Evolutionary conservation across 2,329 filamentous ascomycete species (phyloP).

Genomic region (Lojkania enalia): DNA sequence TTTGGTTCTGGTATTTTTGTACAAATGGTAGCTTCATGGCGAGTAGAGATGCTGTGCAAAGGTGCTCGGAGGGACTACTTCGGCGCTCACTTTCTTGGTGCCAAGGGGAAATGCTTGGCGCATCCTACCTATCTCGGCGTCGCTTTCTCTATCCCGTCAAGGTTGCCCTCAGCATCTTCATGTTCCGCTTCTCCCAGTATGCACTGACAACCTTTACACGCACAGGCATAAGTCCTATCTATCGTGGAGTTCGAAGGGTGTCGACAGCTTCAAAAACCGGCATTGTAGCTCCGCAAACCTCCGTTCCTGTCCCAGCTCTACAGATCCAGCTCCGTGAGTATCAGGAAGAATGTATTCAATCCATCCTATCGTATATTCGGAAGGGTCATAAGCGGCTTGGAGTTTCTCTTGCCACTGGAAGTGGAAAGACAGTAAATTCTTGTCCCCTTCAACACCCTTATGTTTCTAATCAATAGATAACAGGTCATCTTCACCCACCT

Average conservation of each 20-base stretch:
- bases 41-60: no score
- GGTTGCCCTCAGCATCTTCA: constrained; percentile 25
- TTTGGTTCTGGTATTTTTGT: no score
- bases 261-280: constrained; percentile 15
- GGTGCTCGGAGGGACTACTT: no score
- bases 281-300: constrained; percentile 11
- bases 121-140: no score
- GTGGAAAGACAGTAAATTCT: constrained; percentile 76
- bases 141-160: no score
- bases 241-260: constrained; percentile 18
- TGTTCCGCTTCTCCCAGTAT: constrained; percentile 37
- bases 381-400: constrained; percentile 78
- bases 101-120: no score
- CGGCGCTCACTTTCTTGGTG: no score
- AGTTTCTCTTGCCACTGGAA: constrained; percentile 83
- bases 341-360: constrained; percentile 88
- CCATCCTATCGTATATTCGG: constrained; percentile 70
- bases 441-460: no score
- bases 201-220: constrained; percentile 30
- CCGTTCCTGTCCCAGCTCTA: constrained; percentile 20
- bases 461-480: no score
- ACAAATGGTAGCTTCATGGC: no score
- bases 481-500: constrained; percentile 95
- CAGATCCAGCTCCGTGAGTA: constrained; percentile 74
- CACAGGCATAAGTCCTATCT: constrained; percentile 12